Conservation (phyloP, 2,329 filamentous ascomycete species). For the Pezicula rhizophila region DNA sequence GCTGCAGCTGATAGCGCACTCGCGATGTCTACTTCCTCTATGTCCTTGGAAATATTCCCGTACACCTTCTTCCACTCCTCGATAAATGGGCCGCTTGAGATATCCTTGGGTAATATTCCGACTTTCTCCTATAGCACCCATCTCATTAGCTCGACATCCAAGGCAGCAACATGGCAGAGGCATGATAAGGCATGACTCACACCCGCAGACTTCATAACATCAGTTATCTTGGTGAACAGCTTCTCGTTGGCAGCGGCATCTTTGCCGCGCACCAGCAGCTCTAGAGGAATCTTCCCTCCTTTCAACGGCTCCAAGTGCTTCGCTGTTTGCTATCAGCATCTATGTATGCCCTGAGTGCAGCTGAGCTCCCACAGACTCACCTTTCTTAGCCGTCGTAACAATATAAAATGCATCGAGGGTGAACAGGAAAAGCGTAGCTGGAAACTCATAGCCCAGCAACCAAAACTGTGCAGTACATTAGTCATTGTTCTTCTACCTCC, state of each 20-base stretch:
- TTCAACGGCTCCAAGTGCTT: constrained; percentile 91
- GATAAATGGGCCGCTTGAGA: constrained; percentile 78
- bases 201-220: constrained; percentile 81
- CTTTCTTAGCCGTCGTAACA: constrained; percentile 95
- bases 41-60: constrained; percentile 70
- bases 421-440: constrained; percentile 88
- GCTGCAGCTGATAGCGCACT: constrained; percentile 74
- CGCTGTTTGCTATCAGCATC: constrained; percentile 48
- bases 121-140: constrained; percentile 66
- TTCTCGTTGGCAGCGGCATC: constrained; percentile 88
- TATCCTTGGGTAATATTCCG: constrained; percentile 79
- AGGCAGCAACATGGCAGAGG: not conserved
- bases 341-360: not conserved
- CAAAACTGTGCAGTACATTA: constrained; percentile 63
- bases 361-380: constrained; percentile 36
- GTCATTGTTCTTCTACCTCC: constrained; percentile 5
- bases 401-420: constrained; percentile 85
- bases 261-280: constrained; percentile 87
- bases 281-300: constrained; percentile 84
- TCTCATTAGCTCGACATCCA: constrained; percentile 5
- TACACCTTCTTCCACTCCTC: constrained; percentile 93
- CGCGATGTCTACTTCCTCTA: constrained; percentile 83
- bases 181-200: constrained; percentile 46
- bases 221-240: constrained; percentile 76
- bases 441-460: constrained; percentile 97